Conservation (phyloP, 805 yeast genomes). For the Lipomyces oligophaga region DNA sequence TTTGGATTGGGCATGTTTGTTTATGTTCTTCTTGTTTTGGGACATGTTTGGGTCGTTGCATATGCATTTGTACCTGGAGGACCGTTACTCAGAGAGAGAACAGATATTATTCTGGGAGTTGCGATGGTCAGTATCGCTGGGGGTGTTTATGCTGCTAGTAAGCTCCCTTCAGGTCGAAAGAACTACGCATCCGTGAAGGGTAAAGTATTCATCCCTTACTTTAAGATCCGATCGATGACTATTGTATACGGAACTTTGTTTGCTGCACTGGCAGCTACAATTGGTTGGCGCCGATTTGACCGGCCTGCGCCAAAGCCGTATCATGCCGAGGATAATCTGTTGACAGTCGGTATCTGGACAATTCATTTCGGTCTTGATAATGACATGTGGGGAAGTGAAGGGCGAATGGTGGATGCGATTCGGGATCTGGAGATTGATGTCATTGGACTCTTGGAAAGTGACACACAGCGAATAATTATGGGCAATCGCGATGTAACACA, state of each 20-base stretch:
- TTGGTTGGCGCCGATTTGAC: constrained; percentile 56
- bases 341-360: constrained; percentile 98
- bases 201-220: constrained; percentile 18
- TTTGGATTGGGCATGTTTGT: constrained; percentile 44
- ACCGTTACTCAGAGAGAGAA: constrained; percentile 77
- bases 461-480: constrained; percentile 88
- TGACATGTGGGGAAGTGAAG: constrained; percentile 96
- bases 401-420: constrained; percentile 78
- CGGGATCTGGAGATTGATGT: constrained; percentile 86
- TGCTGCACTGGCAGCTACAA: constrained; percentile 46
- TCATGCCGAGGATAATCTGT: constrained; percentile 60
- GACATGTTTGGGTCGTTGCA: constrained; percentile 95
- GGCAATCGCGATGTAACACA: constrained; percentile 95
- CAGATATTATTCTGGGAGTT: constrained; percentile 63
- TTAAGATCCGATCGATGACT: constrained; percentile 16
- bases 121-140: constrained; percentile 52
- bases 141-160: constrained; percentile 46
- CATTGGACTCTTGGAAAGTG: constrained; percentile 79
- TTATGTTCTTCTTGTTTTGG: constrained; percentile 60
- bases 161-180: constrained; percentile 18
- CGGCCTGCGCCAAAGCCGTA: constrained; percentile 61
- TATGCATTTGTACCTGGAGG: constrained; percentile 98
- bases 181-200: constrained; percentile 21
- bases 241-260: constrained; percentile 39
- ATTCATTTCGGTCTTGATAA: constrained; percentile 96